Evolutionary conservation across 805 yeast species (phyloP).

Genomic region (Nakazawaea ambrosiae): DNA sequence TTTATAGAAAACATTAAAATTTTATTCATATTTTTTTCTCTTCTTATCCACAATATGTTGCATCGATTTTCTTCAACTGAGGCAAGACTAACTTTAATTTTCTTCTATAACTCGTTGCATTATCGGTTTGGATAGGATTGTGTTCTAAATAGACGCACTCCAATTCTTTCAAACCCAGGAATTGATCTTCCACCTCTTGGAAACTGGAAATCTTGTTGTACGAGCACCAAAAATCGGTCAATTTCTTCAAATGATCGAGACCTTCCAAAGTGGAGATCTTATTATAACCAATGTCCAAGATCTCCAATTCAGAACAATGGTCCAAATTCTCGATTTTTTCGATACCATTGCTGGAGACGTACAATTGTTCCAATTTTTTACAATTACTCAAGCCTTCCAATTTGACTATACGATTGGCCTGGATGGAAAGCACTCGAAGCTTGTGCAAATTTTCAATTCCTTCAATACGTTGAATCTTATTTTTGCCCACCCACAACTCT

Average conservation of each 20-base stretch:
- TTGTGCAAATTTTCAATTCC: conserved; percentile 54
- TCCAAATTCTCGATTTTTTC: conserved; percentile 72
- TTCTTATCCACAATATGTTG: no score
- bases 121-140: conserved; percentile 72
- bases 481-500: conserved; percentile 91
- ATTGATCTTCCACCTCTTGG: conserved; percentile 59
- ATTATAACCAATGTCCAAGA: conserved; percentile 80
- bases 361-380: conserved; percentile 73
- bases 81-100: conserved; percentile 69
- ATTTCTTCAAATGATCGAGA: conserved; percentile 52
- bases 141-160: conserved; percentile 94
- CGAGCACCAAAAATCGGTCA: conserved; percentile 94
- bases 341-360: conserved; percentile 80
- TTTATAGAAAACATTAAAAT: no score
- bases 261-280: conserved; percentile 54
- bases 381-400: conserved; percentile 77
- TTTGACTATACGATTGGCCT: conserved; percentile 72
- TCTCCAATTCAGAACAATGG: conserved; percentile 54
- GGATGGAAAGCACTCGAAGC: conserved; percentile 76
- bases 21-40: no score
- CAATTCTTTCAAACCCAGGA: conserved; percentile 53
- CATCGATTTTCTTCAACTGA: conserved; percentile 79
- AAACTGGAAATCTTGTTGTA: conserved; percentile 64
- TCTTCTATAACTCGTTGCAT: conserved; percentile 78
- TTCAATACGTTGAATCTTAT: conserved; percentile 58